These are phyloP conservation scores for Grosmannia serpens DNA, from an alignment of 2,329 filamentous ascomycete species.

Conservation along the genomic window DNA sequence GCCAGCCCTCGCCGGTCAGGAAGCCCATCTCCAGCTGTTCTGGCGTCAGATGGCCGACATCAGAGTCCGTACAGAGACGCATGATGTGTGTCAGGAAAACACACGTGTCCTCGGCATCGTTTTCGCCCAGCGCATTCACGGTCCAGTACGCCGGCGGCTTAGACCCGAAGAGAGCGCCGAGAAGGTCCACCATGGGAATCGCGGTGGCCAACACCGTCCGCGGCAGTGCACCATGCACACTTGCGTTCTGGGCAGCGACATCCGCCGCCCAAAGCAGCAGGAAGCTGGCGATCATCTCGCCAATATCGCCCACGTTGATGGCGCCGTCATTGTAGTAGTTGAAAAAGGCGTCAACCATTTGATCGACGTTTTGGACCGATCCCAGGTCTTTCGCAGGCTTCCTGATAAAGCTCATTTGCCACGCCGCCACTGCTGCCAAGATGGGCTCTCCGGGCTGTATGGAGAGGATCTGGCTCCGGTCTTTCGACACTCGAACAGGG, in stretches of 20 bases:
- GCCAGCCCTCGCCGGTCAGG: constrained; percentile 1
- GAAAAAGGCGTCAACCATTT: background rate
- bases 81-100: constrained; percentile 2
- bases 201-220: background rate
- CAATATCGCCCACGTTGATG: constrained; percentile 1
- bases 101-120: background rate
- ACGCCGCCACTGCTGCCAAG: background rate
- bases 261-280: background rate
- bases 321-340: background rate
- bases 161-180: background rate
- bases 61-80: background rate
- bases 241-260: background rate
- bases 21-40: constrained; percentile 1
- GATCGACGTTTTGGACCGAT: background rate
- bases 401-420: background rate
- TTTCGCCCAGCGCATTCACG: background rate
- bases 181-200: background rate
- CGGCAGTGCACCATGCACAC: background rate
- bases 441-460: constrained; percentile 2
- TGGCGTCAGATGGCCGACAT: background rate
- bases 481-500: background rate
- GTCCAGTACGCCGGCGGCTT: background rate
- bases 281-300: background rate
- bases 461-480: background rate
- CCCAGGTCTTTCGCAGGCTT: background rate